Evolutionary conservation across 2,329 filamentous ascomycete genomes (phyloP).

Genomic region (Exophiala aquamarina): DNA sequence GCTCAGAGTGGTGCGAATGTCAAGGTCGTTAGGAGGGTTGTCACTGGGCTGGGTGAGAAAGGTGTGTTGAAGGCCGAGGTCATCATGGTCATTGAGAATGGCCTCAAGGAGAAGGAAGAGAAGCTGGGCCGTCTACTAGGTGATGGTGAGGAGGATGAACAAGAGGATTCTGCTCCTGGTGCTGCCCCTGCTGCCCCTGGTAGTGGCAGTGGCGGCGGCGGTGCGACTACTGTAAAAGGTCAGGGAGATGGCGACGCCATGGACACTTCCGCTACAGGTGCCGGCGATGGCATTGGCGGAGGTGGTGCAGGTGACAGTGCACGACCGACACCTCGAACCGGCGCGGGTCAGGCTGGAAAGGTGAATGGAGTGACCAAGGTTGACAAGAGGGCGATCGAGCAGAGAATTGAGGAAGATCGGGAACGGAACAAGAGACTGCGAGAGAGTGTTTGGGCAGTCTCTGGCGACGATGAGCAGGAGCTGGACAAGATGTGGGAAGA

Average conservation of each 20-base stretch:
- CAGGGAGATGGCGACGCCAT: background rate
- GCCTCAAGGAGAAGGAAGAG: conserved; percentile 75
- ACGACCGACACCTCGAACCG: conserved; percentile 27
- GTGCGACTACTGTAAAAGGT: background rate
- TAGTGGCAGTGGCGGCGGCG: background rate
- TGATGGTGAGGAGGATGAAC: conserved; percentile 41
- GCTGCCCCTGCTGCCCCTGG: background rate
- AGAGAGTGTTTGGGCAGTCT: conserved; percentile 91
- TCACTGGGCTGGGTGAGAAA: conserved; percentile 69
- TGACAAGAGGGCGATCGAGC: conserved; percentile 88
- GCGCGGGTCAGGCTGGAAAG: conserved; percentile 19
- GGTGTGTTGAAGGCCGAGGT: conserved; percentile 71
- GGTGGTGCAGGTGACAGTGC: conserved; percentile 35
- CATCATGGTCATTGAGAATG: conserved; percentile 77
- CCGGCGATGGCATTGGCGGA: conserved; percentile 35
- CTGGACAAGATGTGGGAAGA: conserved; percentile 83
- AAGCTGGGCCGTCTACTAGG: conserved; percentile 59
- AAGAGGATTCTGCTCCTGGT: conserved; percentile 31
- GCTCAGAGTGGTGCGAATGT: conserved; percentile 89
- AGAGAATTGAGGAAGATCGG: conserved; percentile 93
- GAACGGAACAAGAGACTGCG: conserved; percentile 89
- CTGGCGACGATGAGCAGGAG: conserved; percentile 65
- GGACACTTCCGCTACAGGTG: conserved; percentile 18
- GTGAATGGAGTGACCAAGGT: conserved; percentile 49
- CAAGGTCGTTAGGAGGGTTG: conserved; percentile 82